A percentile compares a stretch with the other conserved stretches of the same genome.
These are phyloP conservation scores for Monosporascus sp. DNA, from an alignment of 2,329 filamentous ascomycete genomes.

Conservation along the genomic window DNA sequence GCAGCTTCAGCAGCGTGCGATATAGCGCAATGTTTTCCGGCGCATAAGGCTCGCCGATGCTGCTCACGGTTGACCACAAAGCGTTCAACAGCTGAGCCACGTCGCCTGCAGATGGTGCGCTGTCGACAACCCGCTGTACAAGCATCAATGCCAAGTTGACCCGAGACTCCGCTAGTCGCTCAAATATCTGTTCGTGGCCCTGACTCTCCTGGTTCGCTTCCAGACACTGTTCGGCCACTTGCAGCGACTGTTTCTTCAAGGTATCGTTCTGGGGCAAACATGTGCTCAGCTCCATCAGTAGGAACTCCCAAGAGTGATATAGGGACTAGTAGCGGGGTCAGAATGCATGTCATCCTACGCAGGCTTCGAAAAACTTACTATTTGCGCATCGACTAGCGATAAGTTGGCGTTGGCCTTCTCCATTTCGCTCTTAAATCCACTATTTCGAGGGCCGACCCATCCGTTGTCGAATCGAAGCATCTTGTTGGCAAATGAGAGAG, in stretches of 20 bases:
- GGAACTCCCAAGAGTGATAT: conserved; percentile 82
- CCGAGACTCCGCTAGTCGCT: conserved; percentile 67
- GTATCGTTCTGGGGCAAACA: conserved; percentile 47
- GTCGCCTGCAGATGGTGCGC: conserved; percentile 43
- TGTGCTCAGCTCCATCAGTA: conserved; percentile 77
- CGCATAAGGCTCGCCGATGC: conserved; percentile 49
- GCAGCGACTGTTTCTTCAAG: conserved; percentile 64
- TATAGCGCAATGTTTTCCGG: conserved; percentile 62
- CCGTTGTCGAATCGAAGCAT: conserved; percentile 72
- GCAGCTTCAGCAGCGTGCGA: conserved; percentile 73
- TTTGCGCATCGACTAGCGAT: conserved; percentile 86
- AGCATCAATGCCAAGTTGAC: conserved; percentile 78
- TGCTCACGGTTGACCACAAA: conserved; percentile 47
- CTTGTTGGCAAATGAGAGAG: conserved; percentile 66
- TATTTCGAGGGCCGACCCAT: conserved; percentile 64
- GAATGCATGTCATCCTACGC: background rate
- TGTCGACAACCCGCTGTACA: conserved; percentile 70
- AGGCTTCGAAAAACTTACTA: conserved; percentile 47
- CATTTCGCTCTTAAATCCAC: conserved; percentile 79
- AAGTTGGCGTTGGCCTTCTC: conserved; percentile 84
- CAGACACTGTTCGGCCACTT: conserved; percentile 73
- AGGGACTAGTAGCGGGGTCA: conserved; percentile 53
- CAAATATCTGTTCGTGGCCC: conserved; percentile 76
- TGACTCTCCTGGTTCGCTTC: conserved; percentile 67
- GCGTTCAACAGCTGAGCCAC: conserved; percentile 46